A percentile compares a stretch with the other conserved stretches of the same genome.
phyloP scores from a whole-genome alignment of 805 yeast species.

The Allodekkera sacchari region DNA sequence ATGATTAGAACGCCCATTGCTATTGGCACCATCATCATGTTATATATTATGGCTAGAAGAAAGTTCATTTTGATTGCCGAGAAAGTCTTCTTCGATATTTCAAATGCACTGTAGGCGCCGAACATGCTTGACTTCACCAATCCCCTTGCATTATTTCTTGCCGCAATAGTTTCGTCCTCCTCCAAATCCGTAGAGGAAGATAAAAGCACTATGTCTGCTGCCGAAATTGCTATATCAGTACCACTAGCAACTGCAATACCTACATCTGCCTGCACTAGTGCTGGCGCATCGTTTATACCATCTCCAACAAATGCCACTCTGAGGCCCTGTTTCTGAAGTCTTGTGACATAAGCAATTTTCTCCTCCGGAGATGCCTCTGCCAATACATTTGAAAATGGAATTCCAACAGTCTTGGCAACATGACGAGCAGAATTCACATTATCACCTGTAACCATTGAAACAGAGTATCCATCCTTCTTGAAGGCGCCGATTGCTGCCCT shows the following conservation, averaged over 20 bases:
- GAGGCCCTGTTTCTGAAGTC: constrained; percentile 36
- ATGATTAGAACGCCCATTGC: constrained; percentile 84
- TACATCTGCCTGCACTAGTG: constrained; percentile 76
- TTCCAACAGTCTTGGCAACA: constrained; percentile 62
- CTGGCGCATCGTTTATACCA: constrained; percentile 97
- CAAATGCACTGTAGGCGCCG: constrained; percentile 54
- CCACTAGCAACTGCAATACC: constrained; percentile 92
- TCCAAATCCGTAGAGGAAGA: constrained; percentile 24
- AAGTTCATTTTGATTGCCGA: constrained; percentile 71
- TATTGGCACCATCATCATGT: constrained; percentile 77
- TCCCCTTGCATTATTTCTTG: constrained; percentile 7
- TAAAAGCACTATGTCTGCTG: constrained; percentile 86
- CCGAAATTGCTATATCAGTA: constrained; percentile 92
- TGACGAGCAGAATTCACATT: constrained; percentile 48
- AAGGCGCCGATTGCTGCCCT: constrained; percentile 50
- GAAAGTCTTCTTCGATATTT: constrained; percentile 65
- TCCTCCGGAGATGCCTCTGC: constrained; percentile 72
- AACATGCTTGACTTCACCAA: constrained; percentile 21
- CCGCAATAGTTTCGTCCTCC: constrained; percentile 1
- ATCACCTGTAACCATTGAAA: constrained; percentile 92
- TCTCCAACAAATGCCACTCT: constrained; percentile 89
- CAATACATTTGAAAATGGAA: constrained; percentile 54
- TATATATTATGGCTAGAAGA: constrained; percentile 80
- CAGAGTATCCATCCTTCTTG: constrained; percentile 40
- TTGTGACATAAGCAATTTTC: constrained; percentile 59